Conservation (phyloP, 1,139 yeast genomes). For the Protomyces macrosporus region DNA sequence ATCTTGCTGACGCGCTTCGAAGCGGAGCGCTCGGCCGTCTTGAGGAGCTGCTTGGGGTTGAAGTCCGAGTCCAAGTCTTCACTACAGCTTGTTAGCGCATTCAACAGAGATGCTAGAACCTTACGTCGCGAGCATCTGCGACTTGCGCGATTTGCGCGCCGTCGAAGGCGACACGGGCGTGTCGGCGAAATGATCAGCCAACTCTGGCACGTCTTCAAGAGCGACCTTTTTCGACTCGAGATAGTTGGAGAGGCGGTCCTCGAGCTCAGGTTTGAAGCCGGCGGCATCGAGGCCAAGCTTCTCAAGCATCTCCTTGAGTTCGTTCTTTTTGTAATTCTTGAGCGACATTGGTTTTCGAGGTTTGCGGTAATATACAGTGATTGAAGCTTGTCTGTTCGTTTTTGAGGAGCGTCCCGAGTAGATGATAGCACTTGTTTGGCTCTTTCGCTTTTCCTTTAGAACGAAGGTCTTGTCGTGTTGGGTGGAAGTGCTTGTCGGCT, state of each 20-base stretch:
- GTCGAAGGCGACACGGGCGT: conserved; percentile 22
- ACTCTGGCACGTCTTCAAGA: conserved; percentile 14
- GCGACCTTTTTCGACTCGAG: conserved; percentile 9
- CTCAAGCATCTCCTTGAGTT: conserved; percentile 14
- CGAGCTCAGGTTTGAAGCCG: conserved; percentile 19
- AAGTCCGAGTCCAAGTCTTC: conserved; percentile 11
- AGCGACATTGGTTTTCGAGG: background rate
- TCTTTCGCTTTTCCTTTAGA: too few species aligned
- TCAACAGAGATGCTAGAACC: background rate
- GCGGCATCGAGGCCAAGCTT: conserved; percentile 8
- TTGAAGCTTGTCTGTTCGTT: too few species aligned
- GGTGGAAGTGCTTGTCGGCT: too few species aligned
- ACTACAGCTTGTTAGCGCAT: background rate
- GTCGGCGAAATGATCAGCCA: conserved; percentile 22
- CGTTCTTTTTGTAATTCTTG: conserved; percentile 11
- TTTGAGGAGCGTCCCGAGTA: too few species aligned
- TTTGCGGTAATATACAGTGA: too few species aligned
- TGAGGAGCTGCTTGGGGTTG: background rate
- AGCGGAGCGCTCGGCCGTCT: background rate
- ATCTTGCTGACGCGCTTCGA: conserved; percentile 3
- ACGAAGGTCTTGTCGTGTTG: too few species aligned
- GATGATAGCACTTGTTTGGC: too few species aligned
- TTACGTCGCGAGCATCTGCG: conserved; percentile 1
- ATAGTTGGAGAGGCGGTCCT: conserved; percentile 14
- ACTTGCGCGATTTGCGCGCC: conserved; percentile 20